Evolutionary conservation across 257 asterid species (phyloP), one percentile per base, ranked within the genome.

Genomic region (Gardenia jasminoides): DNA sequence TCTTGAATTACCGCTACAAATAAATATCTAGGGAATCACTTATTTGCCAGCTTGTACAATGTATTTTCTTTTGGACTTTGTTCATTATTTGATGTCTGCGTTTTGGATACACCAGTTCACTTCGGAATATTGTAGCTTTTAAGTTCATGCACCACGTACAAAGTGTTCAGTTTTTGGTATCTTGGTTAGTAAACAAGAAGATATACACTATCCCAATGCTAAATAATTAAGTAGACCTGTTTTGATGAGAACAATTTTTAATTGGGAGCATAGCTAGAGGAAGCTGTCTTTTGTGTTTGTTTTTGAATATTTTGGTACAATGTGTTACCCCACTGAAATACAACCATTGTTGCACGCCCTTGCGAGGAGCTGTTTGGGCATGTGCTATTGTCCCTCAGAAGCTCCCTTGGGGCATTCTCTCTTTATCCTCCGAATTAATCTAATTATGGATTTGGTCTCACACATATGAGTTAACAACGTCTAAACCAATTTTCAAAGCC

Each of bases 251-350:
- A 77, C 19, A 36, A 67, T 65, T n/a, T 6, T n/a, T 8, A 20
- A 47, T 65, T 44, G 62, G 74, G 41, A 65, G 67, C 80, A 64
- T 16, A 0, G 41, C 41, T 47, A 47, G 10, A 46, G 50, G n/a
- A 75, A 75, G 75, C 75, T 70, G 77, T 71, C 78, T 33, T 71
- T 20, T 79, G 66, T 70, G 72, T 33, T 69, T 68, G 50, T 39
- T 69, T 78, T 69, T 2, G 59, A 19, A 52, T 11, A 31, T 74
- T 75, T 47, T 75, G 46, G 75, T 20, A 64, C 68, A 47, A 58
- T 82, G 48, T 69, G 80, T 46, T 66, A 54, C 74, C 88, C 87
- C 81, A 84, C 87, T 74, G 77, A 81, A 74, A 75, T 62, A n/a
- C 62, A 81, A 74, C 22, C 77, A 77, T 67, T 58, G 77, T 85